phyloP scores from a whole-genome alignment of 2,329 filamentous ascomycete genomes.

The Fusarium chlamydosporum region DNA sequence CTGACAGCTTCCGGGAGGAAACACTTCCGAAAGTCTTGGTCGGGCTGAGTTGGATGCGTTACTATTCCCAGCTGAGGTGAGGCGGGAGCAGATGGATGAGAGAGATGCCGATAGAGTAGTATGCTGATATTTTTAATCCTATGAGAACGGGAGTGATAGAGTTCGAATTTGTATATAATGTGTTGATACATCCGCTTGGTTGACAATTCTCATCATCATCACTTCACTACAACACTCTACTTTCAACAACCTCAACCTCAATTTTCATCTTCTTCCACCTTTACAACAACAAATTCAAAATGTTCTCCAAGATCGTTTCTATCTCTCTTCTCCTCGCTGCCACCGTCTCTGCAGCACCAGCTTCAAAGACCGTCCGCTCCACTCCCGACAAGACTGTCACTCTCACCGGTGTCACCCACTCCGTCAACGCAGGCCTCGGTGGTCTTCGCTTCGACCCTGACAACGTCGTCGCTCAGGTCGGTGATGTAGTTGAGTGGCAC shows the following conservation, averaged over 20 bases:
- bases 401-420: conserved; percentile 61
- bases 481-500: conserved; percentile 68
- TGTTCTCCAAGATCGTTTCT: conserved; percentile 54
- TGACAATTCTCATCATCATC: conserved; percentile 35
- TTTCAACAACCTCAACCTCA: conserved; percentile 4
- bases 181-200: conserved; percentile 19
- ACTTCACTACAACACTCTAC: conserved; percentile 16
- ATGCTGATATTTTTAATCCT: not conserved
- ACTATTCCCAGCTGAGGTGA: conserved; percentile 34
- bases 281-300: conserved; percentile 41
- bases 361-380: conserved; percentile 49
- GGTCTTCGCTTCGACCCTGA: conserved; percentile 66
- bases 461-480: conserved; percentile 63
- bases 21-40: conserved; percentile 20
- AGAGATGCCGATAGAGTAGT: not conserved
- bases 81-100: conserved; percentile 8
- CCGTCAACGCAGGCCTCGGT: conserved; percentile 61
- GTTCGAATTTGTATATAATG: conserved; percentile 42
- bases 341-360: conserved; percentile 53
- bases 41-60: conserved; percentile 33
- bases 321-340: conserved; percentile 51
- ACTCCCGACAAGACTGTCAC: conserved; percentile 53
- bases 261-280: not conserved
- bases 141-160: not conserved
- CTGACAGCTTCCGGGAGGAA: conserved; percentile 21